Evolutionary conservation across 805 yeast genomes (phyloP).

Genomic region (Candida maesae): DNA sequence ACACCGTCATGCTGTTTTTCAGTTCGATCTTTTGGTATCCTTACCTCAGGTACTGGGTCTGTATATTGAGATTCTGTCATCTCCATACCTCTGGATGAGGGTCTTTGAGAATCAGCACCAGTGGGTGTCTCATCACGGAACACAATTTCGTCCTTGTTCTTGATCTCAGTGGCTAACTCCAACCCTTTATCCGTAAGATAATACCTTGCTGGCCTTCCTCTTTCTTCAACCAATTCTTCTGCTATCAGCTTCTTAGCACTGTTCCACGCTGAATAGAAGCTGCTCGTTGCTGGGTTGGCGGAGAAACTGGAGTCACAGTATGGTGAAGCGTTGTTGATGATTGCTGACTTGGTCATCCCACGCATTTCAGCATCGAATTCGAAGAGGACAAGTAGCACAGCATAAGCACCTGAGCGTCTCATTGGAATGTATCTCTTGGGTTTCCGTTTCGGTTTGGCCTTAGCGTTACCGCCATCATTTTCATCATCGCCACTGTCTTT

Average conservation of each 20-base stretch:
- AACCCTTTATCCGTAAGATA: conserved; percentile 67
- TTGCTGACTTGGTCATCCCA: conserved; percentile 65
- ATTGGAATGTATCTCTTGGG: conserved; percentile 60
- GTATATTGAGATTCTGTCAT: conserved; percentile 3
- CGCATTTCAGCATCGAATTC: conserved; percentile 41
- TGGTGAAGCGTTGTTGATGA: conserved; percentile 49
- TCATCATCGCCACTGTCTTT: conserved; percentile 1
- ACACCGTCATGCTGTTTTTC: conserved; percentile 3
- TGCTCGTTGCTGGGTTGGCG: conserved; percentile 55
- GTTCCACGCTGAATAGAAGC: conserved; percentile 73
- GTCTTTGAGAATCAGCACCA: neutral
- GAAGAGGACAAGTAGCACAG: conserved; percentile 60
- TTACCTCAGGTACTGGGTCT: conserved; percentile 3
- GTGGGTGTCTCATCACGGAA: conserved; percentile 25
- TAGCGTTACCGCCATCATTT: conserved; percentile 11
- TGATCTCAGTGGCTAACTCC: conserved; percentile 55
- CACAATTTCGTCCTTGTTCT: conserved; percentile 38
- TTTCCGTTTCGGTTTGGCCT: conserved; percentile 17
- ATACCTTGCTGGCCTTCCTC: conserved; percentile 59
- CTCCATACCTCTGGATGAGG: neutral
- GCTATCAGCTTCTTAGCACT: conserved; percentile 59
- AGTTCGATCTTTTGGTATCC: conserved; percentile 6
- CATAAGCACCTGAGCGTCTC: conserved; percentile 80
- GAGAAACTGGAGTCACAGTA: conserved; percentile 57
- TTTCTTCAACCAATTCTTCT: conserved; percentile 51